phyloP scores from a whole-genome alignment of 2,329 filamentous ascomycete genomes.

The Penicillium corylophilum region DNA sequence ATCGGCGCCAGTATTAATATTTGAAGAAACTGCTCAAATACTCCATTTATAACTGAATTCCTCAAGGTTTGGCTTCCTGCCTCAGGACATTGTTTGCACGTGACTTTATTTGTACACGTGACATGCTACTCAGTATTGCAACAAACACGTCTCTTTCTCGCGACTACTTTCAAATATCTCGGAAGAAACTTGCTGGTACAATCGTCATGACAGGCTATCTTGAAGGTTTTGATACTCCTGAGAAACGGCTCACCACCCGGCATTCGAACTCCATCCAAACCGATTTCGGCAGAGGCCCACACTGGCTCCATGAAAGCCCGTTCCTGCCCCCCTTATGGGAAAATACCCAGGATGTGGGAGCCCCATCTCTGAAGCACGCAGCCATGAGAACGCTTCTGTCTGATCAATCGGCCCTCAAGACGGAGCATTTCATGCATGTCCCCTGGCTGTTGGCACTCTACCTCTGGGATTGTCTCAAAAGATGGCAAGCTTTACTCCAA shows the following conservation, averaged over 20 bases:
- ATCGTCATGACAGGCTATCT: too few species aligned
- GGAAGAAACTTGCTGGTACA: too few species aligned
- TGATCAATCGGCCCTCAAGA: slow-evolving; percentile 39
- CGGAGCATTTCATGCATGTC: slow-evolving; percentile 36
- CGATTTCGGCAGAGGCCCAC: slow-evolving; percentile 23
- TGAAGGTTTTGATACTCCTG: too few species aligned
- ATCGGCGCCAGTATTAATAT: too few species aligned
- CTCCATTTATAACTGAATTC: too few species aligned
- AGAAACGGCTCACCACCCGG: slow-evolving; percentile 9
- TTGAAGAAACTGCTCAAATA: too few species aligned
- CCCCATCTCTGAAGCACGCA: slow-evolving; percentile 35
- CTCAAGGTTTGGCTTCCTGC: too few species aligned
- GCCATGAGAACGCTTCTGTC: slow-evolving; percentile 33
- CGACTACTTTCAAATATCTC: too few species aligned
- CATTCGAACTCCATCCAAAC: slow-evolving; percentile 11
- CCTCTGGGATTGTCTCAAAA: slow-evolving; percentile 40
- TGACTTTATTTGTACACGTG: too few species aligned
- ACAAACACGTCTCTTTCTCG: too few species aligned
- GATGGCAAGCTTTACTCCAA: slow-evolving; percentile 28
- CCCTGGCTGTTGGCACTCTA: slow-evolving; percentile 42
- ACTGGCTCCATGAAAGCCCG: slow-evolving; percentile 42
- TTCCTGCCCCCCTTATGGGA: slow-evolving; percentile 32
- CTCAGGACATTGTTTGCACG: too few species aligned
- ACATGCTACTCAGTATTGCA: too few species aligned
- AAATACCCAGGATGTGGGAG: slow-evolving; percentile 23